Evolutionary conservation across 1,139 yeast species (phyloP).

Genomic region (Lodderomyces beijingensis): DNA sequence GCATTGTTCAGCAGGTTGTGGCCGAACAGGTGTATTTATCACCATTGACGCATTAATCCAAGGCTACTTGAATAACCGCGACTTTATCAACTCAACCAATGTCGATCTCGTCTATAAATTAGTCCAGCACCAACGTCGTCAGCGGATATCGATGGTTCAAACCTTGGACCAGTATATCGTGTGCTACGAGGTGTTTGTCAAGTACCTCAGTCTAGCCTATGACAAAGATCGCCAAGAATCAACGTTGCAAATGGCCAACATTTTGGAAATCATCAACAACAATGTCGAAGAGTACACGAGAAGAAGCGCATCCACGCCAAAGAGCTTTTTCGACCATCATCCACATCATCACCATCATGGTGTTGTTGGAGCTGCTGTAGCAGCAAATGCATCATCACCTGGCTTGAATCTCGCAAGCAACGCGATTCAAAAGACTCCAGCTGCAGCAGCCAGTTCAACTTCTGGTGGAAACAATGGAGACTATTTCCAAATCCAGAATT

Average conservation of each 20-base stretch:
- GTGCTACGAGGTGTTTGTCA: constrained; percentile 38
- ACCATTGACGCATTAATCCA: constrained; percentile 39
- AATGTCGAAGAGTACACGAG: constrained; percentile 1
- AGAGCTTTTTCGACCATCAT: background rate
- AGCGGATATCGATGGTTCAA: constrained; percentile 45
- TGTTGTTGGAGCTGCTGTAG: no score
- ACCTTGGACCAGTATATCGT: constrained; percentile 42
- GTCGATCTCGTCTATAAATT: constrained; percentile 51
- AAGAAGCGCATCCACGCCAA: background rate
- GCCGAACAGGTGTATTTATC: constrained; percentile 75
- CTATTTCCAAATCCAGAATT: constrained; percentile 4
- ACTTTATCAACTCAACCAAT: constrained; percentile 10
- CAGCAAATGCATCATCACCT: no score
- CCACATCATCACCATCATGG: no score
- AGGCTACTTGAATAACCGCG: constrained; percentile 13
- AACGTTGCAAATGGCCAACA: constrained; percentile 2
- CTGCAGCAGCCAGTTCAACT: background rate
- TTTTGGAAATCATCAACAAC: constrained; percentile 2
- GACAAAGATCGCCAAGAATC: background rate
- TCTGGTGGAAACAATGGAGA: constrained; percentile 3
- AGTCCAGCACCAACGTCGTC: constrained; percentile 39
- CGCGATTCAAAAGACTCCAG: no score
- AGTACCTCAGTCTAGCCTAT: constrained; percentile 17
- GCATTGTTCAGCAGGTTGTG: constrained; percentile 85
- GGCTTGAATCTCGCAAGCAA: no score